These are phyloP conservation scores for Metschnikowia peoriensis DNA, from an alignment of 805 yeast genomes.

Conservation along the genomic window DNA sequence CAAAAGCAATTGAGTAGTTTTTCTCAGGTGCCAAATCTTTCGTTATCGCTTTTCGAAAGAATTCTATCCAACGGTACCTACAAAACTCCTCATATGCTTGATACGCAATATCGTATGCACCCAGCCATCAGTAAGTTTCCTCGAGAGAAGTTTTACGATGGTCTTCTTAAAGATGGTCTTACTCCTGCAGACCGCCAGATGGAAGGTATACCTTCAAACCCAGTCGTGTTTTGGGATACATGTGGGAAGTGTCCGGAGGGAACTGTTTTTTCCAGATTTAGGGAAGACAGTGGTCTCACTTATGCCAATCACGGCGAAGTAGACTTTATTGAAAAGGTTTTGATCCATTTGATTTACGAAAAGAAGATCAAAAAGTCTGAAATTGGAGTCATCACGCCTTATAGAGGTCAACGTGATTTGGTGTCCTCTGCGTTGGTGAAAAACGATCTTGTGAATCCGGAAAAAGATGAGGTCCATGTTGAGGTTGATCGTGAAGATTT, in stretches of 20 bases:
- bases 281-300: constrained; percentile 55
- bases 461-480: constrained; percentile 42
- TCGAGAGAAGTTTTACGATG: constrained; percentile 48
- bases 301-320: constrained; percentile 58
- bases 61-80: constrained; percentile 61
- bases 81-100: constrained; percentile 61
- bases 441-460: constrained; percentile 58
- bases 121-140: constrained; percentile 62
- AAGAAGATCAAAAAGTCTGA: constrained; percentile 48
- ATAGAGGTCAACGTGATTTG: constrained; percentile 69
- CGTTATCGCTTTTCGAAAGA: constrained; percentile 68
- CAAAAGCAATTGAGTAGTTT: constrained; percentile 73
- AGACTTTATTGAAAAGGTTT: constrained; percentile 42
- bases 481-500: constrained; percentile 65
- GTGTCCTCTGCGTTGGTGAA: constrained; percentile 49
- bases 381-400: constrained; percentile 69
- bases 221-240: constrained; percentile 62
- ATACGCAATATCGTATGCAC: constrained; percentile 69
- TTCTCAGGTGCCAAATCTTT: constrained; percentile 64
- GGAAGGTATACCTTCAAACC: constrained; percentile 46
- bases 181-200: constrained; percentile 48
- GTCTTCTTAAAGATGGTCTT: constrained; percentile 56
- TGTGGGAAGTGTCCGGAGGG: constrained; percentile 46
- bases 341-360: constrained; percentile 52
- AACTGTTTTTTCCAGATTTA: constrained; percentile 46